Evolutionary conservation across 305 asterid species (phyloP).

Genomic region (Withania somnifera): DNA sequence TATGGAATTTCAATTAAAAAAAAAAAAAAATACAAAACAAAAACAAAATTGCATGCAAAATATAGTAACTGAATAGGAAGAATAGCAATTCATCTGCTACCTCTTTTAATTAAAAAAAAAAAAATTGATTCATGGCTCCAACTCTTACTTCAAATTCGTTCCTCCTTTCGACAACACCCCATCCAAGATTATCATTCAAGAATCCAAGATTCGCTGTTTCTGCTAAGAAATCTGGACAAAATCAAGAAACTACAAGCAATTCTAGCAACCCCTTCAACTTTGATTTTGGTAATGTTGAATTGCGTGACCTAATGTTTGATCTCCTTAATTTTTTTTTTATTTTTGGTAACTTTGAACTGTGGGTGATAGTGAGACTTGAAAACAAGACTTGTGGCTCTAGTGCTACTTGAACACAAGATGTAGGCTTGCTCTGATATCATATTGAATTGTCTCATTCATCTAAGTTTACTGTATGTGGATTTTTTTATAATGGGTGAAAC

Average conservation of each 20-base stretch:
- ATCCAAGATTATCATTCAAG: slow-evolving; percentile 24
- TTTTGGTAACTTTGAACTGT: slow-evolving; percentile 14
- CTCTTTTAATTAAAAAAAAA: not conserved
- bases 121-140: slow-evolving; percentile 51
- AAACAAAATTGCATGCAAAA: slow-evolving; percentile 6
- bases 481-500: not conserved
- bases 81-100: slow-evolving; percentile 3
- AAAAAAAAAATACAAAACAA: no score
- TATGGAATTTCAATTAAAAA: not conserved
- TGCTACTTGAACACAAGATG: not conserved
- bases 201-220: slow-evolving; percentile 30
- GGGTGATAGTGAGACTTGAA: not conserved
- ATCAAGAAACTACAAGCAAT: slow-evolving; percentile 12
- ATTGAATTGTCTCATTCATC: not conserved
- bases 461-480: not conserved
- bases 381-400: no score
- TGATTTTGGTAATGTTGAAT: slow-evolving; percentile 24
- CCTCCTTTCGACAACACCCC: slow-evolving; percentile 42
- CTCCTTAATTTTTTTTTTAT: slow-evolving; percentile 43
- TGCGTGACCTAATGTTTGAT: not conserved
- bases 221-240: slow-evolving; percentile 35
- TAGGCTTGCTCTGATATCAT: not conserved
- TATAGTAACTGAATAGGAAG: slow-evolving; percentile 11
- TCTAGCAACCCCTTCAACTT: slow-evolving; percentile 52
- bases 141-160: slow-evolving; percentile 69